Evolutionary conservation across 139 green algal genomes (phyloP).

Genomic region (Trebouxia sp.): DNA sequence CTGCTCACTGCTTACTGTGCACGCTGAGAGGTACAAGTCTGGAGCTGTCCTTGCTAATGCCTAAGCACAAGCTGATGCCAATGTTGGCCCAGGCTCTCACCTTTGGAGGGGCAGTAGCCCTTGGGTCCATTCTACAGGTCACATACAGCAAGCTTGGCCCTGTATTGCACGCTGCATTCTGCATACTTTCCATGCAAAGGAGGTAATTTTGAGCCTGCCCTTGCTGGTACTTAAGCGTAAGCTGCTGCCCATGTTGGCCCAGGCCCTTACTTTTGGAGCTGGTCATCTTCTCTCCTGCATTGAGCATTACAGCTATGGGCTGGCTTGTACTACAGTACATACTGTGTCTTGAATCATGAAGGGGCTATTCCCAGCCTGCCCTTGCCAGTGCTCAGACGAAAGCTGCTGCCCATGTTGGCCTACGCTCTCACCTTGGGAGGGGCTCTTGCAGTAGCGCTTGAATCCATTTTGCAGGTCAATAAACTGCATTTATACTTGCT

Average conservation of each 20-base stretch:
- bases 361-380: conserved; percentile 28
- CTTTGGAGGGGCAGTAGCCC: conserved; percentile 84
- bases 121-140: conserved; percentile 79
- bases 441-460: conserved; percentile 82
- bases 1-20: not conserved
- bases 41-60: conserved; percentile 53
- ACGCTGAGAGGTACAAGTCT: conserved; percentile 3
- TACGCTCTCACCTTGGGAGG: conserved; percentile 89
- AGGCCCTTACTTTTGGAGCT: conserved; percentile 90
- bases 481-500: not conserved
- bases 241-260: conserved; percentile 86
- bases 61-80: conserved; percentile 87
- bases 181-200: too few species aligned
- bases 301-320: too few species aligned
- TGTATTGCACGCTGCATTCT: not conserved
- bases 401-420: conserved; percentile 90
- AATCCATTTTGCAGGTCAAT: conserved; percentile 75
- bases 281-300: too few species aligned
- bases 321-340: too few species aligned
- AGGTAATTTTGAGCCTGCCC: conserved; percentile 1
- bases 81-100: conserved; percentile 85
- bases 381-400: conserved; percentile 70
- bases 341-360: too few species aligned
- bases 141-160: not conserved
- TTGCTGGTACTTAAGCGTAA: conserved; percentile 76